phyloP scores from a whole-genome alignment of 2,329 filamentous ascomycete genomes.

The Acarospora socialis region DNA sequence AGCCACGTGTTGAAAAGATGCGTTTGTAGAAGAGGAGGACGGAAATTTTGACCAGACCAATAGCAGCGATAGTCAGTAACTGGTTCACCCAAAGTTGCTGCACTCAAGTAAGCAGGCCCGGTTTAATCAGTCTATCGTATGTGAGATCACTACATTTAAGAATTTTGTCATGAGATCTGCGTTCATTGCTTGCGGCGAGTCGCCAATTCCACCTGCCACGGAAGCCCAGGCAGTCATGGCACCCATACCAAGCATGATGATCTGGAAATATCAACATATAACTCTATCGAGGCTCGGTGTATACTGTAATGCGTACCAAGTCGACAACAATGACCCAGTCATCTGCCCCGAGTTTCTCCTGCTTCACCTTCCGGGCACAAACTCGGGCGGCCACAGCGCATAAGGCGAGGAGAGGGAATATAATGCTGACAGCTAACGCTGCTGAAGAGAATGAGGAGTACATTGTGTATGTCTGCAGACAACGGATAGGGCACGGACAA shows the following conservation, averaged over 20 bases:
- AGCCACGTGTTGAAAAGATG: constrained; percentile 3
- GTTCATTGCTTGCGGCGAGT: neutral
- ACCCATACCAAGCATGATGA: neutral
- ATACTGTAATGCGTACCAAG: neutral
- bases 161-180: too few relatives aligned
- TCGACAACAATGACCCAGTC: neutral
- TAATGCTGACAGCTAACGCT: too few relatives aligned
- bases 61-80: neutral
- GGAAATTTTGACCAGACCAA: constrained; percentile 3
- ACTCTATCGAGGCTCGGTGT: neutral
- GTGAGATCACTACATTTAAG: neutral
- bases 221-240: neutral
- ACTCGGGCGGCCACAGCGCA: neutral
- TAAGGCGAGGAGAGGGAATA: neutral
- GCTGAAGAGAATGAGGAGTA: too few relatives aligned
- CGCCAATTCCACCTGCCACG: neutral
- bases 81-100: neutral
- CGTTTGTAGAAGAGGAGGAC: constrained; percentile 6
- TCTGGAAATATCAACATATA: neutral
- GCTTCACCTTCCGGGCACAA: neutral
- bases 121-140: neutral
- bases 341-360: neutral
- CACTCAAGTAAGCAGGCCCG: neutral
- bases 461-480: too few relatives aligned
- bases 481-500: too few relatives aligned